These are phyloP conservation scores for Tetracentron sinense DNA, from an alignment of 164 flowering plant genomes.

Conservation along the genomic window DNA sequence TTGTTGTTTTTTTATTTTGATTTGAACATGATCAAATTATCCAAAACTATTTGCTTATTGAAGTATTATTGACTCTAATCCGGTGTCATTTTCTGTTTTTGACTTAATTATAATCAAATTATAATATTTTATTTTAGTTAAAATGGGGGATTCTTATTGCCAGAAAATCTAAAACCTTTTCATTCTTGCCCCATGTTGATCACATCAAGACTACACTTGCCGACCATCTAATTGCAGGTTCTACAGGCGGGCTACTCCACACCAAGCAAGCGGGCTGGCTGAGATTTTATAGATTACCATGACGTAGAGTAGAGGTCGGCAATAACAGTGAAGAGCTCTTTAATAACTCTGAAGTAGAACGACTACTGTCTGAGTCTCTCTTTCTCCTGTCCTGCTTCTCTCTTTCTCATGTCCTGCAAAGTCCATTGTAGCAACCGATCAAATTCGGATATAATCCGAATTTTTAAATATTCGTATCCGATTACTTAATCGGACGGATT, in stretches of 20 bases:
- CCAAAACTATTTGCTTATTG: neutral
- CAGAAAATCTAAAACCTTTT: conserved; percentile 65
- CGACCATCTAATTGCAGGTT: conserved; percentile 71
- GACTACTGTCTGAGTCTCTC: conserved; percentile 55
- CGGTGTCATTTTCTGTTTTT: neutral
- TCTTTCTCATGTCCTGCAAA: no score
- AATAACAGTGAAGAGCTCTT: conserved; percentile 92
- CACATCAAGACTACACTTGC: conserved; percentile 94
- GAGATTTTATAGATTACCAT: conserved; percentile 74
- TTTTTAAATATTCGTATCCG: no score
- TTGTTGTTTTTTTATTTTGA: neutral
- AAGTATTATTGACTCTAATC: neutral
- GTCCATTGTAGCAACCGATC: no score
- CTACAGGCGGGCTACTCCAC: conserved; percentile 65
- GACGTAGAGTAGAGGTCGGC: conserved; percentile 96
- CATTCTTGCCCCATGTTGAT: conserved; percentile 91
- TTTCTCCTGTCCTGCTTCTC: no score
- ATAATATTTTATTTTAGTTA: neutral
- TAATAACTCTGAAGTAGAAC: conserved; percentile 49
- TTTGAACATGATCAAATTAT: neutral
- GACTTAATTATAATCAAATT: neutral
- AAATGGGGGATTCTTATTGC: conserved; percentile 36
- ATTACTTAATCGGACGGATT: no score
- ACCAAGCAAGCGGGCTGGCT: conserved; percentile 80
- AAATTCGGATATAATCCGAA: no score